Conservation (phyloP, 495 filamentous ascomycete species). For the Aspergillus homomorphus region DNA sequence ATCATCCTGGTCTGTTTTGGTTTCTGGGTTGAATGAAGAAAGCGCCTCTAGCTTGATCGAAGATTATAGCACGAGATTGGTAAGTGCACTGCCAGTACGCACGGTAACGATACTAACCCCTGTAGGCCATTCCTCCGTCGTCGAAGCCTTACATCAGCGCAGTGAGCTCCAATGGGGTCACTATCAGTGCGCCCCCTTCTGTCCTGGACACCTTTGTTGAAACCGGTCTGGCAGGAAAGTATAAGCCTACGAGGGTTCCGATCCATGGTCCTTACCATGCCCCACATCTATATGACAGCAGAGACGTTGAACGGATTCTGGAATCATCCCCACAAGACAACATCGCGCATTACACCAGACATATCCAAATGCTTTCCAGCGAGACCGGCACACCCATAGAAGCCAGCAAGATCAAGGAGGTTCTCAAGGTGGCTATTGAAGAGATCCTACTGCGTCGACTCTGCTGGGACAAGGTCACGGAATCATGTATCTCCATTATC, state of each 20-base stretch:
- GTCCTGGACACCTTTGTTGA: constrained; percentile 58
- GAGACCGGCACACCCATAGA: constrained; percentile 12
- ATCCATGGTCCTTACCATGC: constrained; percentile 84
- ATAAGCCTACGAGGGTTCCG: constrained; percentile 61
- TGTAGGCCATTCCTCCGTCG: constrained; percentile 55
- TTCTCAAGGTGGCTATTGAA: constrained; percentile 13
- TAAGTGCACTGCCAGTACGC: constrained; percentile 38
- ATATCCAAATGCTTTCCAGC: constrained; percentile 14
- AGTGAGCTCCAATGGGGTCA: constrained; percentile 63
- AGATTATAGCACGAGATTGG: constrained; percentile 62
- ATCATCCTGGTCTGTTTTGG: constrained; percentile 39
- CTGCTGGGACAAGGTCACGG: constrained; percentile 21
- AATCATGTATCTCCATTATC: constrained; percentile 11
- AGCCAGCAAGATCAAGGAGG: constrained; percentile 9
- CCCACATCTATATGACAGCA: constrained; percentile 60
- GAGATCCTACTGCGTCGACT: constrained; percentile 19
- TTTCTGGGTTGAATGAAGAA: constrained; percentile 33
- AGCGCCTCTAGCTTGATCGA: constrained; percentile 30
- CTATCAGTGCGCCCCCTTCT: constrained; percentile 74
- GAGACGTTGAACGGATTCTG: constrained; percentile 61
- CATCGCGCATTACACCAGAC: constrained; percentile 16
- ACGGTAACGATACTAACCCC: constrained; percentile 36
- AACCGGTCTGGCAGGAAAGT: constrained; percentile 46
- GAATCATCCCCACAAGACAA: constrained; percentile 28
- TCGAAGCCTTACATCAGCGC: constrained; percentile 73